phyloP scores from a whole-genome alignment of 352 stramenopile species.

The Pilasporangium apinafurcum region DNA sequence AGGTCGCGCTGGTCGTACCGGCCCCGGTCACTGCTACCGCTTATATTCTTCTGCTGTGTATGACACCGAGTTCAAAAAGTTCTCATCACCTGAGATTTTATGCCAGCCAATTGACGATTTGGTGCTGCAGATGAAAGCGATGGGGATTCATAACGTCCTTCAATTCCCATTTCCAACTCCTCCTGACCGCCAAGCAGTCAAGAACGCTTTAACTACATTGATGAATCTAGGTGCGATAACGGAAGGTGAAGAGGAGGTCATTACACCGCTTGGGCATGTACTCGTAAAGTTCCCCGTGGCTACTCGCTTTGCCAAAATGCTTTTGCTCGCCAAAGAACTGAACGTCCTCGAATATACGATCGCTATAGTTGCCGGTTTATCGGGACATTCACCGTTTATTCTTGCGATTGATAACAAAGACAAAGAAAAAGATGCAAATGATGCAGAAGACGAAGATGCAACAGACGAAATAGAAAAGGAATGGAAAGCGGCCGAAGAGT shows the following conservation, averaged over 20 bases:
- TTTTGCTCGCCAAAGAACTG: conserved; percentile 74
- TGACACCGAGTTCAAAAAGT: conserved; percentile 91
- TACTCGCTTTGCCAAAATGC: conserved; percentile 87
- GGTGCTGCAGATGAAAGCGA: conserved; percentile 96
- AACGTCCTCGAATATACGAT: conserved; percentile 75
- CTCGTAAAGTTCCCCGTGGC: conserved; percentile 86
- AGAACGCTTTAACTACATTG: conserved; percentile 82
- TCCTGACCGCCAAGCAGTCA: conserved; percentile 84
- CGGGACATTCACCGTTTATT: conserved; percentile 72
- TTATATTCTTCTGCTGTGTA: conserved; percentile 97
- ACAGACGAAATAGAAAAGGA: conserved; percentile 73
- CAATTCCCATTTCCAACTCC: conserved; percentile 96
- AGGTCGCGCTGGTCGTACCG: conserved; percentile 93
- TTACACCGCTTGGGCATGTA: conserved; percentile 74
- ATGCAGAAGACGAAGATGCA: conserved; percentile 16
- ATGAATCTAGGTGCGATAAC: conserved; percentile 70
- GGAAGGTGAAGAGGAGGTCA: conserved; percentile 42
- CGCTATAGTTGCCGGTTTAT: conserved; percentile 70
- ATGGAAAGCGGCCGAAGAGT: conserved; percentile 62
- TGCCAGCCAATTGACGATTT: conserved; percentile 94
- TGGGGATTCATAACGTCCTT: conserved; percentile 94
- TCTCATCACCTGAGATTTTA: conserved; percentile 87
- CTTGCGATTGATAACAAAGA: conserved; percentile 49
- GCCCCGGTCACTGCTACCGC: conserved; percentile 97
- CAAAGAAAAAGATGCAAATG: conserved; percentile 24